Conservation (phyloP, 108 stramenopile species). For the Pelagomonas calceolata region DNA sequence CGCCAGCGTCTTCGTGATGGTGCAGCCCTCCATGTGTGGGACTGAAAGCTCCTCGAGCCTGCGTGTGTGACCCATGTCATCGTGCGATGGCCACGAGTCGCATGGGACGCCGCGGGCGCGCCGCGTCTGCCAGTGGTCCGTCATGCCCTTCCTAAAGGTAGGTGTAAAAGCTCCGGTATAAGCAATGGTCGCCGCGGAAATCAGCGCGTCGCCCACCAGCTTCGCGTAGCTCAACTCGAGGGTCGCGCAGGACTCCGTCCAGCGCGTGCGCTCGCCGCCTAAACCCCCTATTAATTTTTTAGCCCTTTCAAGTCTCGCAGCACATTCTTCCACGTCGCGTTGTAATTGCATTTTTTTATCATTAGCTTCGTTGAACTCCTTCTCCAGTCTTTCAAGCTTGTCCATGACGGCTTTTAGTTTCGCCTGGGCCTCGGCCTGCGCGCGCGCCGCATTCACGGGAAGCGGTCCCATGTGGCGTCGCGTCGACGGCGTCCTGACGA, state of each 20-base stretch:
- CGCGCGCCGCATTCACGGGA: too few relatives aligned
- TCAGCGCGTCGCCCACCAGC: constrained; percentile 40
- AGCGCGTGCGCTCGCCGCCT: constrained; percentile 46
- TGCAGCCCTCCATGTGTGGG: constrained; percentile 29
- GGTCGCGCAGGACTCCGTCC: constrained; percentile 32
- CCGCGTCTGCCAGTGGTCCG: constrained; percentile 24
- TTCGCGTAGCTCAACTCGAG: constrained; percentile 21
- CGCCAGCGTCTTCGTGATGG: constrained; percentile 11
- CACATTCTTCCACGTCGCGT: constrained; percentile 36
- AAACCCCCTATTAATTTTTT: constrained; percentile 49
- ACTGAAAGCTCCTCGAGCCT: constrained; percentile 36
- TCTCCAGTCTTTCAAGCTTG: constrained; percentile 43
- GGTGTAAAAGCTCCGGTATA: constrained; percentile 47
- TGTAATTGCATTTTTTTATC: constrained; percentile 12
- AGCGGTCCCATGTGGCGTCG: too few relatives aligned
- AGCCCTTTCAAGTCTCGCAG: constrained; percentile 39
- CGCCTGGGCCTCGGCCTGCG: constrained; percentile 20
- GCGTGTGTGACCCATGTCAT: too few relatives aligned
- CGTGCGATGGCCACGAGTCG: too few relatives aligned
- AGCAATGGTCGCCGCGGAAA: constrained; percentile 42
- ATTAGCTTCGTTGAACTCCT: constrained; percentile 8
- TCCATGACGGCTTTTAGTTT: constrained; percentile 34
- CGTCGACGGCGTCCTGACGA: too few relatives aligned
- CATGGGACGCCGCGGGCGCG: too few relatives aligned
- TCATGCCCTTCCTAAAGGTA: constrained; percentile 22